Base-by-base conservation (phyloP, 2,329 filamentous ascomycete genomes). In the Fusarium denticulatum region DNA sequence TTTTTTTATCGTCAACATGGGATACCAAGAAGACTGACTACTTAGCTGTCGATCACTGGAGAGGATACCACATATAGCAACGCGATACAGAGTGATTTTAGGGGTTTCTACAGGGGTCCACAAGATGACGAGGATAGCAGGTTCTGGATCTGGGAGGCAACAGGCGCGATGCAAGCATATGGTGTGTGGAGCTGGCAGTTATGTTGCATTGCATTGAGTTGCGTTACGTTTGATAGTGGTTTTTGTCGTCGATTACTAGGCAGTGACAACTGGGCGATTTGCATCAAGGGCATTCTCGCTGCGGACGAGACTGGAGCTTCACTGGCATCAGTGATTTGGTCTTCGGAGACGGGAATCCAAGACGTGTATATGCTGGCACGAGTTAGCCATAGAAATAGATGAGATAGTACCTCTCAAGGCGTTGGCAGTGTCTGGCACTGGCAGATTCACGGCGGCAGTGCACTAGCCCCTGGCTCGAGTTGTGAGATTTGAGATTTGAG, bases 301-400 rank as follows among this genome's bases (percentile, higher is more conserved):
- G 45, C 28, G 50, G 45, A 42, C 52, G 56, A 63, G 39, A 61
- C 37, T 40, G 58, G 46, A 46, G 55, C 49, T 64, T 65, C 28
- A 45, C 53, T n/a, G 22, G 52, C 37, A 43, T 64, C 60, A 47
- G 50, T 50, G 53, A 45, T 69, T 60, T 64, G 47, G 62, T 65
- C 57, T 64, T 37, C 50, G 64, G 74, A 68, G 66, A 76, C 63
- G 49, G 60, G 61, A 62, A 62, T 69, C 57, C 56, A 64, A 63
- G 68, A 61, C 59, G 67, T 75, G 67, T 75, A 74, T 65, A 78
- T 64, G 59, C 73, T 69, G 65, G 45, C 45, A 73, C 63, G 64
- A 70, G 65, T 63, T 26, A 20, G 53, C 20, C 56, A 75, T 76
- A 77, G 70, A 76, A 64, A 77, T 78, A 78, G 76, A 78, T 39